A percentile compares a stretch with the other conserved stretches of the same genome.
phyloP scores from a whole-genome alignment of 345 rosid species.

The Zanthoxylum bungeanum region DNA sequence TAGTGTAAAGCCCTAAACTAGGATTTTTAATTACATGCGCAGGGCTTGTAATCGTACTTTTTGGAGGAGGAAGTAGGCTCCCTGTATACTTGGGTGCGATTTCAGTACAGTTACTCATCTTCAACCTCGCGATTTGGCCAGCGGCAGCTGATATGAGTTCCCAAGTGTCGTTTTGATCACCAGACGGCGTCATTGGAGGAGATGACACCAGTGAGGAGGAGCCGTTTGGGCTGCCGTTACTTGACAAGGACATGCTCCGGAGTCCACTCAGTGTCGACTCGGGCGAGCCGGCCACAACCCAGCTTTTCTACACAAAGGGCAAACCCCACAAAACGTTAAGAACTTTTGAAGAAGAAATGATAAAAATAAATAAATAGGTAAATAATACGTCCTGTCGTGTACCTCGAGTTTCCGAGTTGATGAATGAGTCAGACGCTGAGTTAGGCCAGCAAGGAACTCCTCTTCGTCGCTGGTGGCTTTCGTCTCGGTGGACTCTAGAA shows the following conservation, averaged over 20 bases:
- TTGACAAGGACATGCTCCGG: conserved; percentile 42
- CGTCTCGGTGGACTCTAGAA: too few species aligned
- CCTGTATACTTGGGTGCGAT: conserved; percentile 17
- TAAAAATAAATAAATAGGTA: background rate
- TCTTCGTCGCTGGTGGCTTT: conserved; percentile 63
- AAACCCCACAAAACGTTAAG: background rate
- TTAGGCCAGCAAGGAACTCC: conserved; percentile 54
- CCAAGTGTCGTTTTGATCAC: conserved; percentile 36
- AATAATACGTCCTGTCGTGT: background rate
- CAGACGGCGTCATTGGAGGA: conserved; percentile 55
- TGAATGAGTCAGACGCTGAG: conserved; percentile 59
- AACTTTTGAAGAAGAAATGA: background rate
- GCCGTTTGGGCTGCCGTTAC: conserved; percentile 48
- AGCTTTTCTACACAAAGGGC: conserved; percentile 10
- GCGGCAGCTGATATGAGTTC: conserved; percentile 74
- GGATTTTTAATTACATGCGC: conserved; percentile 17
- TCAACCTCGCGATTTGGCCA: conserved; percentile 64
- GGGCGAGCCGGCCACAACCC: conserved; percentile 53
- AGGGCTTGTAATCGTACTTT: conserved; percentile 8
- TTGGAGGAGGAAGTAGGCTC: conserved; percentile 5
- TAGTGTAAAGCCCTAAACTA: conserved; percentile 18
- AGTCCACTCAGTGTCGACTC: conserved; percentile 64
- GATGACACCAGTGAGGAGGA: conserved; percentile 47
- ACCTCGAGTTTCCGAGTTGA: conserved; percentile 42
- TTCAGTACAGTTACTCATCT: conserved; percentile 13